Evolutionary conservation across 2,329 filamentous ascomycete genomes (phyloP).

Genomic region (Chaetothyriales sp.): DNA sequence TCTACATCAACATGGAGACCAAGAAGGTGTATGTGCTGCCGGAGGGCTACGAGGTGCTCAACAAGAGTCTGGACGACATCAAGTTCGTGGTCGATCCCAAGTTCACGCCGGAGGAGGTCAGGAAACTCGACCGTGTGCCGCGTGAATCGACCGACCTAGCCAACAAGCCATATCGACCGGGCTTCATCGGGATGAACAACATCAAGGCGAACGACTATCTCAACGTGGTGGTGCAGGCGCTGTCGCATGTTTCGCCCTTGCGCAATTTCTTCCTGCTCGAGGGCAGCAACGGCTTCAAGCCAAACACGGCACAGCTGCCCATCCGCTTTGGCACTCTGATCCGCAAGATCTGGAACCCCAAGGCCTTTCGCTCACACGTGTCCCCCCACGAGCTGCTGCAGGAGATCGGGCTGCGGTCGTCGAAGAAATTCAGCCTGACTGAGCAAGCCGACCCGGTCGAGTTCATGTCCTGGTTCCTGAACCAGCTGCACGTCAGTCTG

Average conservation of each 20-base stretch:
- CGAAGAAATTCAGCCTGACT: slow-evolving; percentile 82
- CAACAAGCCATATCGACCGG: slow-evolving; percentile 71
- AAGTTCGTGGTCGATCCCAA: slow-evolving; percentile 92
- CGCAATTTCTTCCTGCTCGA: slow-evolving; percentile 87
- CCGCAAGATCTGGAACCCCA: slow-evolving; percentile 95
- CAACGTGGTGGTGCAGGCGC: slow-evolving; percentile 82
- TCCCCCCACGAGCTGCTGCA: slow-evolving; percentile 94
- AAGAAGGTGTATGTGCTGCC: slow-evolving; percentile 84
- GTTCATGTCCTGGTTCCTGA: slow-evolving; percentile 93
- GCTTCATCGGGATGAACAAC: slow-evolving; percentile 98
- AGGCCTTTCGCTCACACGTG: slow-evolving; percentile 90
- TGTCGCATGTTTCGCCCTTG: slow-evolving; percentile 77
- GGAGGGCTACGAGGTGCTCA: slow-evolving; percentile 92
- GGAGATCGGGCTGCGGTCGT: slow-evolving; percentile 77
- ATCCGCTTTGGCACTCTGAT: slow-evolving; percentile 78
- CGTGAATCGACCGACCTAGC: slow-evolving; percentile 56
- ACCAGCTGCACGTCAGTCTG: slow-evolving; percentile 80
- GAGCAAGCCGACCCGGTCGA: slow-evolving; percentile 90
- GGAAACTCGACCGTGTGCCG: slow-evolving; percentile 54
- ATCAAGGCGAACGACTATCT: slow-evolving; percentile 99
- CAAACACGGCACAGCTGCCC: slow-evolving; percentile 58
- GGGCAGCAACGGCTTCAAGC: slow-evolving; percentile 42
- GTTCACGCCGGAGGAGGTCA: slow-evolving; percentile 66
- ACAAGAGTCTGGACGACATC: slow-evolving; percentile 90
- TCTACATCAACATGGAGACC: slow-evolving; percentile 94